phyloP scores from a whole-genome alignment of 1,284 basidiomycete species.

The Ganoderma lingzhi region DNA sequence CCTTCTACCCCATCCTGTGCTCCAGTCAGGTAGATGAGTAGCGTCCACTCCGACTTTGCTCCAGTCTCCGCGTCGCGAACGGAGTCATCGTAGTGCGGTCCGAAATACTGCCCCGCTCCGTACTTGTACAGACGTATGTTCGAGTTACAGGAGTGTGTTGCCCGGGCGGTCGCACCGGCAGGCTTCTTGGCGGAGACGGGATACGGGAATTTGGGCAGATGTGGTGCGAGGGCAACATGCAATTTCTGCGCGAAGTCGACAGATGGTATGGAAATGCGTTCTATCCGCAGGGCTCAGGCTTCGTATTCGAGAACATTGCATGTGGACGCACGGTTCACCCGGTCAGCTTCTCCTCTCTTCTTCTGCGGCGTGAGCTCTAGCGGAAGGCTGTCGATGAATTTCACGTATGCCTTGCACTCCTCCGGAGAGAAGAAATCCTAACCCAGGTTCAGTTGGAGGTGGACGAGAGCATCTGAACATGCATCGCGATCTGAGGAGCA shows the following conservation, averaged over 20 bases:
- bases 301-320: neutral
- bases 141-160: constrained; percentile 67
- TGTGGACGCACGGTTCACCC: constrained; percentile 69
- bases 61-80: constrained; percentile 64
- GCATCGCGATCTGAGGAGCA: neutral
- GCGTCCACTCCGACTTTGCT: constrained; percentile 79
- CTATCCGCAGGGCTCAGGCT: constrained; percentile 43
- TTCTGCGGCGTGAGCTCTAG: constrained; percentile 76
- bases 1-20: constrained; percentile 77
- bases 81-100: constrained; percentile 80
- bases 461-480: neutral
- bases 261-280: constrained; percentile 71
- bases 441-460: constrained; percentile 20
- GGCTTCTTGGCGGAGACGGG: constrained; percentile 51
- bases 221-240: constrained; percentile 59
- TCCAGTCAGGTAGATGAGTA: constrained; percentile 81
- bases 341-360: constrained; percentile 78
- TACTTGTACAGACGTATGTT: constrained; percentile 81
- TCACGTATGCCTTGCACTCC: constrained; percentile 71
- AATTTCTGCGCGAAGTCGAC: constrained; percentile 66
- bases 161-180: constrained; percentile 44
- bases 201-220: constrained; percentile 66
- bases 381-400: constrained; percentile 69
- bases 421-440: constrained; percentile 64
- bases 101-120: constrained; percentile 69